A percentile compares a stretch with the other conserved stretches of the same genome.
phyloP scores from a whole-genome alignment of 176 grass and related monocot species.

The Bonia amplexicaulis region DNA sequence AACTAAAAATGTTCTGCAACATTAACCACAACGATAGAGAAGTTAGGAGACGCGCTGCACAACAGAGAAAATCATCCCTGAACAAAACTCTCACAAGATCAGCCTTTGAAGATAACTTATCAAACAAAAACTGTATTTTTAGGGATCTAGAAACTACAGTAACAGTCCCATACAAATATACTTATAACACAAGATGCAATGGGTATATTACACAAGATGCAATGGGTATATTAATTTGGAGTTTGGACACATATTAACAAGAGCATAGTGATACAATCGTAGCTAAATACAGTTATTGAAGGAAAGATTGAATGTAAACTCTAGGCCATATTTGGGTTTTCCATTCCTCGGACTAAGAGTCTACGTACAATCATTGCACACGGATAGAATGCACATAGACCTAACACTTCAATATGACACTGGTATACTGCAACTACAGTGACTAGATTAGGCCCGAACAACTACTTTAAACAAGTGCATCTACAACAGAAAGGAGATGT shows the following conservation, averaged over 20 bases:
- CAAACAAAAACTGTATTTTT: neutral
- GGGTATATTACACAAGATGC: neutral
- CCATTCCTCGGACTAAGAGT: neutral
- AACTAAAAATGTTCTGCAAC: constrained; percentile 37
- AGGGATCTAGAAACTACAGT: neutral
- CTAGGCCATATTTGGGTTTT: neutral
- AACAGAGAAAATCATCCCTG: neutral
- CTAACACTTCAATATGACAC: neutral
- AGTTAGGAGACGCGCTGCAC: neutral
- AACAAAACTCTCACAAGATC: neutral
- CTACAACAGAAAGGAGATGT: neutral
- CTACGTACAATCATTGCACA: neutral
- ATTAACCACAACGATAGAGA: neutral
- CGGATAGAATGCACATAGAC: neutral
- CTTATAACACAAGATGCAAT: neutral
- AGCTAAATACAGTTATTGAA: neutral
- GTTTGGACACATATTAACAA: neutral
- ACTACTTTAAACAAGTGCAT: neutral
- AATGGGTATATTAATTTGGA: neutral
- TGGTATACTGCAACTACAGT: neutral
- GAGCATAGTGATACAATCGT: neutral
- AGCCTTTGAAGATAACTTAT: neutral
- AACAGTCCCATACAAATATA: neutral
- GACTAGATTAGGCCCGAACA: no score
- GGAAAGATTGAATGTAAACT: neutral